Evolutionary conservation across 257 asterid species (phyloP).

Genomic region (Sherardia arvensis): DNA sequence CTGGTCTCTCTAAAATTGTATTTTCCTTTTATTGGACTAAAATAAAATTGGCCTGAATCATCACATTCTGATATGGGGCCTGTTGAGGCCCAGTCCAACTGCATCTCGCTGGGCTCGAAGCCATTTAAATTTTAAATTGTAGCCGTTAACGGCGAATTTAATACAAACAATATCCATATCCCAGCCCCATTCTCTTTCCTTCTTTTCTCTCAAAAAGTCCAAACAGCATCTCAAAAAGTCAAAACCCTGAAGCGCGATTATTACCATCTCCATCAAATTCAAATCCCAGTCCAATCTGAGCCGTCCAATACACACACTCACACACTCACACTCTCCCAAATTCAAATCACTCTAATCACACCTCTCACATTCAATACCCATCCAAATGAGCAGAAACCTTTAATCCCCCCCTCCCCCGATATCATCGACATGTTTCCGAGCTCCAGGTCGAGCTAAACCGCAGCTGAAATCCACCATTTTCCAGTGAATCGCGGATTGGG

Average conservation of each 20-base stretch:
- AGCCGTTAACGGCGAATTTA: slow-evolving; percentile 38
- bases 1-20: too few species aligned
- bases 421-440: slow-evolving; percentile 11
- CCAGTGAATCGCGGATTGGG: slow-evolving; percentile 48
- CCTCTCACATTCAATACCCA: neutral
- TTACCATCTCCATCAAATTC: slow-evolving; percentile 15
- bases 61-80: neutral
- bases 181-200: slow-evolving; percentile 5
- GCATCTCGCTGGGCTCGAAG: slow-evolving; percentile 17
- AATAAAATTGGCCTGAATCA: too few species aligned
- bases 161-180: slow-evolving; percentile 5
- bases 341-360: slow-evolving; percentile 2
- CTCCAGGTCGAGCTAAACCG: slow-evolving; percentile 8
- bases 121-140: slow-evolving; percentile 15
- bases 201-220: slow-evolving; percentile 6
- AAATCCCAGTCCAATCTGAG: slow-evolving; percentile 29
- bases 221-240: slow-evolving; percentile 31
- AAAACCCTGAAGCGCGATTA: slow-evolving; percentile 23
- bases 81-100: neutral
- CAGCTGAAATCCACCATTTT: slow-evolving; percentile 22
- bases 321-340: slow-evolving; percentile 2
- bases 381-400: neutral
- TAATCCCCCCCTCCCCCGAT: neutral
- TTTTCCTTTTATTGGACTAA: too few species aligned
- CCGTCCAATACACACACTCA: slow-evolving; percentile 21